A percentile compares a stretch with the other conserved stretches of the same genome.
These are phyloP conservation scores for Penicillium sp. DNA, from an alignment of 2,329 filamentous ascomycete genomes.

Conservation along the genomic window DNA sequence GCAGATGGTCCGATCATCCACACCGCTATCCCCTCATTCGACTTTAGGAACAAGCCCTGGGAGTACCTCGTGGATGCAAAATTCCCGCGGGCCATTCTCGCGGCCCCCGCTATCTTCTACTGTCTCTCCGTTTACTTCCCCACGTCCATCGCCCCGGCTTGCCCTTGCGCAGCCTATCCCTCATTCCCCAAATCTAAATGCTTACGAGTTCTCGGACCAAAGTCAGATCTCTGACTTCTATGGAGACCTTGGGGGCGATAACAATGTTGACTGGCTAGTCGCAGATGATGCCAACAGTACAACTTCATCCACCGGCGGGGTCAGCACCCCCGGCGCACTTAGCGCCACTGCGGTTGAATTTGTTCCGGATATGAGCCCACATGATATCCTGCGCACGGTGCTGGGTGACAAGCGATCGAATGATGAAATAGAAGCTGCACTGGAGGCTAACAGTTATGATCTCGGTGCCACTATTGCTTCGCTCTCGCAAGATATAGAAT, in stretches of 20 bases:
- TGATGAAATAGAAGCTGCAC: conserved; percentile 88
- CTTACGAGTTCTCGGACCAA: conserved; percentile 89
- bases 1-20: conserved; percentile 72
- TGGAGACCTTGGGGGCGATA: conserved; percentile 83
- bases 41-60: conserved; percentile 74
- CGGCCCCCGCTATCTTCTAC: conserved; percentile 72
- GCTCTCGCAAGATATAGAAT: conserved; percentile 71
- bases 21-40: conserved; percentile 79
- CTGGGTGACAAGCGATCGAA: conserved; percentile 84
- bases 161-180: conserved; percentile 91
- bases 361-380: conserved; percentile 88
- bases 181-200: conserved; percentile 88
- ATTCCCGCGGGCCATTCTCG: conserved; percentile 69
- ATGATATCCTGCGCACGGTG: conserved; percentile 95
- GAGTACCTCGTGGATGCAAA: conserved; percentile 73
- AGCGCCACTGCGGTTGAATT: conserved; percentile 83
- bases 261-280: conserved; percentile 92
- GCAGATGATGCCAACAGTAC: conserved; percentile 80
- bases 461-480: conserved; percentile 86
- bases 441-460: conserved; percentile 88
- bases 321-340: conserved; percentile 64
- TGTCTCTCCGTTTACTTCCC: conserved; percentile 89
- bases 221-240: conserved; percentile 80
- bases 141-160: conserved; percentile 85
- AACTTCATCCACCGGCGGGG: conserved; percentile 71